Evolutionary conservation across 2,329 filamentous ascomycete genomes (phyloP).

Genomic region (Alternaria brassicicola): DNA sequence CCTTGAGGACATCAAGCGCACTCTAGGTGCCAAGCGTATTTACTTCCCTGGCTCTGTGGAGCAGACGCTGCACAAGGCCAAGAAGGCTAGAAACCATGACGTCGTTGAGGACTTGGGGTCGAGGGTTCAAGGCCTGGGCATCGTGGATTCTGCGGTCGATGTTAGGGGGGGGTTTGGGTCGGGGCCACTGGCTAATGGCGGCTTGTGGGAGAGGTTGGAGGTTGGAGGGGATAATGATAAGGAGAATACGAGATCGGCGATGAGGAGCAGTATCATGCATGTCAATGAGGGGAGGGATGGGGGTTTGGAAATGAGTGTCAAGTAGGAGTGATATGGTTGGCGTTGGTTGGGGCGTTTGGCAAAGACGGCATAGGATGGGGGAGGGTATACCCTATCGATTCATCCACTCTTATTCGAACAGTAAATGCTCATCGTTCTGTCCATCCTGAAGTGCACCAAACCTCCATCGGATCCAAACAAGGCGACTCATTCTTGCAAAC

Average conservation of each 20-base stretch:
- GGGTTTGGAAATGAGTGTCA: constrained; percentile 16
- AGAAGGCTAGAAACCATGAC: constrained; percentile 13
- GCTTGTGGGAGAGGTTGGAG: not conserved
- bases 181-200: not conserved
- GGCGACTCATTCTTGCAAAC: not conserved
- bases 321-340: not conserved
- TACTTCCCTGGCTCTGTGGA: constrained; percentile 66
- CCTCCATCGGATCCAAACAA: not conserved
- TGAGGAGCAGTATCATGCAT: constrained; percentile 1
- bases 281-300: constrained; percentile 25
- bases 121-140: constrained; percentile 39
- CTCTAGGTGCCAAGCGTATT: constrained; percentile 73
- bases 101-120: constrained; percentile 31
- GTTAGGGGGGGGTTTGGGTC: constrained; percentile 8
- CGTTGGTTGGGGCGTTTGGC: not conserved
- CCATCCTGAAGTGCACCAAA: not conserved
- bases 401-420: not conserved
- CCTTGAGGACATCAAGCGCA: constrained; percentile 82
- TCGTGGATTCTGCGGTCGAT: constrained; percentile 37
- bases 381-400: not conserved
- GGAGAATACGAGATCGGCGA: not conserved
- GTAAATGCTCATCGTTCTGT: not conserved
- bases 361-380: not conserved
- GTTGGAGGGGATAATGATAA: not conserved
- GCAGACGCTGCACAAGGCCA: constrained; percentile 24